Evolutionary conservation across 768 basidiomycete species (phyloP), one percentile per base, ranked within the genome.

Genomic region (Sutorius australiensis): DNA sequence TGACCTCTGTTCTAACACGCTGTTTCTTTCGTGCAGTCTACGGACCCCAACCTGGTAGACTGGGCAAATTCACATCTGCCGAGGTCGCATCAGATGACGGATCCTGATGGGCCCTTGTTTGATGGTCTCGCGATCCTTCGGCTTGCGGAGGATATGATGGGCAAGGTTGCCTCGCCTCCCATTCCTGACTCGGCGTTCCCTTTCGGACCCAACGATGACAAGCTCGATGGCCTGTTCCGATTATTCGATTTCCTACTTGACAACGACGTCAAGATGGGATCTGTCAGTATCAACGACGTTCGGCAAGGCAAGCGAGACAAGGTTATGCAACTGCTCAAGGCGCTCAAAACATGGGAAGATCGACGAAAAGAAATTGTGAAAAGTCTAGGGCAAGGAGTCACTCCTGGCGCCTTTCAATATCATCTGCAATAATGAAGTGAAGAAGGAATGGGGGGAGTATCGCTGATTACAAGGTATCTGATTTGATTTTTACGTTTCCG

Each of bases 1-100:
- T 11, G 12, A 3, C 14, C 7, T 21, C 13, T 24, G 14, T 11
- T 3, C 10, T 43, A 5, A 31, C n/a, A 10, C 5, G 11, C 5
- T 17, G 4, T n/a, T 14, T 14, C 11, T 13, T 9, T 41, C 27
- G 9, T 24, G 38, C 32, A 55, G 51, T 45, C 65, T 32, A 66
- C 75, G 7, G 85, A 89, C 46, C 67, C 68, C 3, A 70, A 65
- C n/a, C 75, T 94, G 21, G 76, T 98, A 28, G 82, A 85, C 32
- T 98, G 95, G 95, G 88, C 92, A 21, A 99, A 99, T 70, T 74
- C 79, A 5, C 85, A 88, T 62, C 77, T 99, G 1, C 91, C 95
- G 1, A 60, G 74, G 8, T 67, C 76, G 3, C 73, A 84, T 9
- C 84, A 82, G 58, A 80, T 90, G 58, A 72, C 59, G 5, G 80